Conservation (phyloP, 2,329 filamentous ascomycete species). For the Clonostachys rosea region DNA sequence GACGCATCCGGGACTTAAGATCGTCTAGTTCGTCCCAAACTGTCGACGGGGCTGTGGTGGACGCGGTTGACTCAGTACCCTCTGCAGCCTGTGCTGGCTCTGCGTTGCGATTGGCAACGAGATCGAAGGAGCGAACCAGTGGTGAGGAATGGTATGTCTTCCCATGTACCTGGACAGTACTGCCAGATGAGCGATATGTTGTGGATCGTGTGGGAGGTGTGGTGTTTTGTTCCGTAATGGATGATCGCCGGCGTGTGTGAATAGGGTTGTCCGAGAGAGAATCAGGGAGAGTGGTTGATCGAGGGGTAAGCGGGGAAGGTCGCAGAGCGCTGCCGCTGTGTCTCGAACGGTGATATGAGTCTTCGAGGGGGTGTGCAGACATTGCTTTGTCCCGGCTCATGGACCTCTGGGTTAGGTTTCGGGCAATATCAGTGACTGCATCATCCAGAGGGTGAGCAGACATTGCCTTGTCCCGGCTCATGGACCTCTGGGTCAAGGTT, state of each 20-base stretch:
- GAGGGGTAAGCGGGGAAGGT: conserved; percentile 3
- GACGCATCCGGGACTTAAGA: conserved; percentile 86
- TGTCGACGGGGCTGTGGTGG: conserved; percentile 83
- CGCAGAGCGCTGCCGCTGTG: conserved; percentile 16
- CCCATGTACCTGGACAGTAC: conserved; percentile 12
- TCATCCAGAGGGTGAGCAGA: too few relatives aligned
- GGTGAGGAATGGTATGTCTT: conserved; percentile 55
- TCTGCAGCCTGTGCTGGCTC: conserved; percentile 42
- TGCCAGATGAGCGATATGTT: conserved; percentile 28
- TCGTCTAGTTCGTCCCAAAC: conserved; percentile 98
- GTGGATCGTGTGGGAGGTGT: conserved; percentile 33
- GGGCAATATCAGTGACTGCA: too few relatives aligned
- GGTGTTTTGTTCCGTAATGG: conserved; percentile 41
- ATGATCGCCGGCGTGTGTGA: conserved; percentile 29
- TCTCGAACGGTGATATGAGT: conserved; percentile 21
- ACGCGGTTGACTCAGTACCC: conserved; percentile 81
- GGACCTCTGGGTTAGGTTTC: too few relatives aligned
- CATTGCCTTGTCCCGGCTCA: background rate
- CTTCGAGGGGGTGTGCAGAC: conserved; percentile 29
- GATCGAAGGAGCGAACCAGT: conserved; percentile 38
- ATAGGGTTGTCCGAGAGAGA: conserved; percentile 16
- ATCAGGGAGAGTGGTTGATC: conserved; percentile 33
- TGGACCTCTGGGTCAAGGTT: too few relatives aligned
- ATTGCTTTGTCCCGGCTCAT: conserved; percentile 23
- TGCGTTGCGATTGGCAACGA: conserved; percentile 12